Conservation (phyloP, 208 protist genomes). For the Leptomonas pyrrhocoris region DNA sequence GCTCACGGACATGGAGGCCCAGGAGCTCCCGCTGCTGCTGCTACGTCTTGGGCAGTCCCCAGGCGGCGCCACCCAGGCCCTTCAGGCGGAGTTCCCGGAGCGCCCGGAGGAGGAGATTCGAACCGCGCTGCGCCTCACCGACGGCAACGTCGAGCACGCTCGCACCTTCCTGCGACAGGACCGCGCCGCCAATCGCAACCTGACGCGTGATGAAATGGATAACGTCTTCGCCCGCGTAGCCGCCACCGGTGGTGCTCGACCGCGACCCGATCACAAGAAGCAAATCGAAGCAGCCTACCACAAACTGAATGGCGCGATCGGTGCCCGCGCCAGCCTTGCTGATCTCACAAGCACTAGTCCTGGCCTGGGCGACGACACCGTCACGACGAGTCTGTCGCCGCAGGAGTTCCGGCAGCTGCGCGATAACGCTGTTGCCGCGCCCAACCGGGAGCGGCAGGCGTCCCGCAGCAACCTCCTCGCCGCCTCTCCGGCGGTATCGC, state of each 20-base stretch:
- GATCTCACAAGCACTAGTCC: background rate
- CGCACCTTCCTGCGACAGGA: slow-evolving; percentile 44
- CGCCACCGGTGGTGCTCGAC: slow-evolving; percentile 23
- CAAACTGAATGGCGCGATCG: slow-evolving; percentile 43
- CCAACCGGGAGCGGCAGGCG: background rate
- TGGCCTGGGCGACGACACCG: slow-evolving; percentile 1
- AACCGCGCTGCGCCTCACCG: slow-evolving; percentile 46
- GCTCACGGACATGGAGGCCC: slow-evolving; percentile 8
- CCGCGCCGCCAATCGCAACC: background rate
- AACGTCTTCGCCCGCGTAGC: slow-evolving; percentile 30
- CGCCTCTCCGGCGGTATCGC: background rate
- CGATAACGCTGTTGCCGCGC: background rate
- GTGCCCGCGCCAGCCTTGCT: slow-evolving; percentile 21
- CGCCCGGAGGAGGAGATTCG: slow-evolving; percentile 10
- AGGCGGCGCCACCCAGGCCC: background rate
- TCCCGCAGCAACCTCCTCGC: background rate
- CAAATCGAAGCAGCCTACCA: slow-evolving; percentile 27
- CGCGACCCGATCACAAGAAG: slow-evolving; percentile 7
- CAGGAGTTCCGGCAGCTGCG: slow-evolving; percentile 12
- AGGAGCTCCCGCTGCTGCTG: slow-evolving; percentile 19
- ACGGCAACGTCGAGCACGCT: slow-evolving; percentile 49
- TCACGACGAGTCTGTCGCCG: slow-evolving; percentile 23
- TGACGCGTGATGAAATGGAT: slow-evolving; percentile 29
- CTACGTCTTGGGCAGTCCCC: slow-evolving; percentile 10
- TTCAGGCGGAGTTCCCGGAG: slow-evolving; percentile 15